Conservation (phyloP, 768 basidiomycete genomes). For the Coprinopsis sp. region DNA sequence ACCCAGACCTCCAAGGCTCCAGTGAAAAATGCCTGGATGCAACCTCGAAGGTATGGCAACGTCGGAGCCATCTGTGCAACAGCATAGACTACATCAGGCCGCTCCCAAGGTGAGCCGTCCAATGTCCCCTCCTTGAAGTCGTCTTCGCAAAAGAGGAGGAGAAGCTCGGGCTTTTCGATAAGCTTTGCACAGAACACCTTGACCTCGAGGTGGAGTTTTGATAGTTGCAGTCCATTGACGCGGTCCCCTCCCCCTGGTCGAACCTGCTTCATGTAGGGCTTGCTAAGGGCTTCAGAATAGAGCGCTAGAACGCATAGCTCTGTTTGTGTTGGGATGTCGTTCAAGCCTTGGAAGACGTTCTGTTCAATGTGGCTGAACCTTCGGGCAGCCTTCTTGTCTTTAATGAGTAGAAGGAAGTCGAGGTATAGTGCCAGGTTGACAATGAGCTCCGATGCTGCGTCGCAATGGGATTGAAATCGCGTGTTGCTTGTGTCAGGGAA, state of each 20-base stretch:
- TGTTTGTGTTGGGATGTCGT: slow-evolving; percentile 21
- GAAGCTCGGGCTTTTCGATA: slow-evolving; percentile 17
- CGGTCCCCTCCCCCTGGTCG: slow-evolving; percentile 5
- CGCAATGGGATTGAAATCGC: slow-evolving; percentile 27
- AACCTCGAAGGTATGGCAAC: slow-evolving; percentile 15
- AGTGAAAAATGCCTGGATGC: slow-evolving; percentile 20
- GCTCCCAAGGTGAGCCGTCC: slow-evolving; percentile 21
- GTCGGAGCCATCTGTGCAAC: slow-evolving; percentile 5
- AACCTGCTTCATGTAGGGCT: slow-evolving; percentile 25
- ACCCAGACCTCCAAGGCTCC: slow-evolving; percentile 16
- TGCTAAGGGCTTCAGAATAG: slow-evolving; percentile 19
- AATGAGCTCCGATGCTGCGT: slow-evolving; percentile 23
- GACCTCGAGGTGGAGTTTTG: slow-evolving; percentile 19
- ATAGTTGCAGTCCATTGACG: slow-evolving; percentile 23
- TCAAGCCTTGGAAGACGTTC: slow-evolving; percentile 23
- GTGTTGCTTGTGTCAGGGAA: slow-evolving; percentile 36
- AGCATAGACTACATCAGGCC: slow-evolving; percentile 15
- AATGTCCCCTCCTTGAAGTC: slow-evolving; percentile 11
- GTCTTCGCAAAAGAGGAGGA: slow-evolving; percentile 11
- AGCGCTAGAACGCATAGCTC: slow-evolving; percentile 24
- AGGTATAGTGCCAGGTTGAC: slow-evolving; percentile 18
- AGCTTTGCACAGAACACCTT: slow-evolving; percentile 10
- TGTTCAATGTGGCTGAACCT: slow-evolving; percentile 31
- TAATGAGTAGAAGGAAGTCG: slow-evolving; percentile 23
- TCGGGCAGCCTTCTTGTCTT: slow-evolving; percentile 23